These are phyloP conservation scores for Pinus taeda DNA, from an alignment of 75 land plant genomes.

Conservation along the genomic window DNA sequence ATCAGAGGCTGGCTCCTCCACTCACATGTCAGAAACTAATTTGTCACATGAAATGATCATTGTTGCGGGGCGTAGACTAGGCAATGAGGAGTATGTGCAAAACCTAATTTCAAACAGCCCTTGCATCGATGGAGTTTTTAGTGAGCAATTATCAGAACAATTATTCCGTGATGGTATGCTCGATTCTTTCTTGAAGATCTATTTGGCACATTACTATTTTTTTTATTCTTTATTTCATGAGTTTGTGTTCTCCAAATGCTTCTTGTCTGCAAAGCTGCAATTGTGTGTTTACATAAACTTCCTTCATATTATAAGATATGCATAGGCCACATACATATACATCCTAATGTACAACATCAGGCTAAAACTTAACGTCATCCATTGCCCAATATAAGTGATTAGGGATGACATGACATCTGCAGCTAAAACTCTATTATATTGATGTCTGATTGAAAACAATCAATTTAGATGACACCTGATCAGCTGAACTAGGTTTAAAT, in stretches of 20 bases:
- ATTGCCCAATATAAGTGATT: no score
- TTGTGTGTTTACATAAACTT: not conserved
- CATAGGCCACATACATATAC: no score
- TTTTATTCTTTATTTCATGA: no score
- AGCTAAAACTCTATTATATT: no score
- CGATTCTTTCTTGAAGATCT: not conserved
- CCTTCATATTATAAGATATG: not conserved
- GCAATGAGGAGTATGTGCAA: slow-evolving; percentile 45
- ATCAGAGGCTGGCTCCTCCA: slow-evolving; percentile 23
- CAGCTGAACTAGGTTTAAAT: no score
- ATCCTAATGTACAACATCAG: no score
- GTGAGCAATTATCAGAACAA: slow-evolving; percentile 65
- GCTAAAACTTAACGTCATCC: no score
- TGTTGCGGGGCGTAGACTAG: slow-evolving; percentile 40
- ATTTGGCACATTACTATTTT: not conserved
- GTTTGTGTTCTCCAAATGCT: not conserved
- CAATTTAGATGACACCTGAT: no score
- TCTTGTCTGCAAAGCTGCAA: not conserved
- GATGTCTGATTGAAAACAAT: no score
- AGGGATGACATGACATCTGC: no score
- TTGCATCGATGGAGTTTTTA: slow-evolving; percentile 28
- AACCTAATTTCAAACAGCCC: slow-evolving; percentile 23
- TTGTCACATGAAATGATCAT: slow-evolving; percentile 50
- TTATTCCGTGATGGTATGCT: slow-evolving; percentile 61
- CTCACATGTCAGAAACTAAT: slow-evolving; percentile 38